Conservation (phyloP, 202 grass and related monocot genomes). For the Cymbopogon flexuosus region DNA sequence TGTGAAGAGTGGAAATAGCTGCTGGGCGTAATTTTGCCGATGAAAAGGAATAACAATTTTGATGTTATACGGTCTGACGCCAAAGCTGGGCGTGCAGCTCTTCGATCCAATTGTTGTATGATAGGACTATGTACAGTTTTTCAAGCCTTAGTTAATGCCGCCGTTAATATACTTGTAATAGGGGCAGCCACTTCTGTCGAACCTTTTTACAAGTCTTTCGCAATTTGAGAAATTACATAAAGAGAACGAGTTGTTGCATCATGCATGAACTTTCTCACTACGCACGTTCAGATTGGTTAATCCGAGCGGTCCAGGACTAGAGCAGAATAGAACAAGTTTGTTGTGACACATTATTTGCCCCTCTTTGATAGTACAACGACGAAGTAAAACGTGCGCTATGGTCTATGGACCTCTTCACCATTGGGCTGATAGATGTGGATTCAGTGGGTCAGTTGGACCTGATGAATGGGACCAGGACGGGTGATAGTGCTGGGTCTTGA, state of each 20-base stretch:
- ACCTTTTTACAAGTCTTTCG: neutral
- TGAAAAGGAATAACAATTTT: constrained; percentile 17
- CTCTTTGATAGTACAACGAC: neutral
- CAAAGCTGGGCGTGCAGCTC: neutral
- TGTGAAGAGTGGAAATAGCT: constrained; percentile 24
- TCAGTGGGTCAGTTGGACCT: neutral
- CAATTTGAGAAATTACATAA: neutral
- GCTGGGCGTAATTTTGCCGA: constrained; percentile 26
- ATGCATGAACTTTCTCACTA: neutral
- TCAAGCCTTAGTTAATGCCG: neutral
- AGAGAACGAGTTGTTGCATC: neutral
- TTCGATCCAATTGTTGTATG: constrained; percentile 21
- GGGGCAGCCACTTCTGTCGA: neutral
- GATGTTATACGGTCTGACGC: neutral
- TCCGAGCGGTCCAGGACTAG: neutral
- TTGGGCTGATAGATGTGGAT: neutral
- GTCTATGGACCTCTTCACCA: neutral
- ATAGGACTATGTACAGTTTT: constrained; percentile 30
- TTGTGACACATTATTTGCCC: neutral
- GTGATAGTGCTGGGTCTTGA: neutral
- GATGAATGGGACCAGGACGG: neutral
- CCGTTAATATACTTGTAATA: neutral
- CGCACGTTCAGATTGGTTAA: neutral
- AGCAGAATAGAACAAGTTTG: neutral
- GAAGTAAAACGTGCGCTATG: neutral